A percentile compares a stretch with the other conserved stretches of the same genome.
Evolutionary conservation across 148 eudicot species (phyloP).

Genomic region (Agrostemma githago): DNA sequence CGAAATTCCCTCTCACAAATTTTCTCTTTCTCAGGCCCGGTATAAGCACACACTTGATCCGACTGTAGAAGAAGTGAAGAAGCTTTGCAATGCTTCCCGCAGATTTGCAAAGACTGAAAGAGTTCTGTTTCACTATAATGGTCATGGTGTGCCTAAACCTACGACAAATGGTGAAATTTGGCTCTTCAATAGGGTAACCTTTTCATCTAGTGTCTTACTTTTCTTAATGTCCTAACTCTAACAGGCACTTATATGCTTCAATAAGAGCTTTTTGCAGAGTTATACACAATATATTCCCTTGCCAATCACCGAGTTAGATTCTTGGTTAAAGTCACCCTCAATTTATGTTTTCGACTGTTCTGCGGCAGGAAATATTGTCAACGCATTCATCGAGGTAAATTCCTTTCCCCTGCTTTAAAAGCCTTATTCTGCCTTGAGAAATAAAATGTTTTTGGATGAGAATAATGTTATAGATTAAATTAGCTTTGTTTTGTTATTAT

Average conservation of each 20-base stretch:
- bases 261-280: constrained; percentile 41
- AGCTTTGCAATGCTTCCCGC: constrained; percentile 81
- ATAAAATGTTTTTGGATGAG: constrained; percentile 10
- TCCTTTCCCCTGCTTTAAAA: constrained; percentile 5
- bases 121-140: constrained; percentile 95
- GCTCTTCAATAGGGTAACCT: constrained; percentile 88
- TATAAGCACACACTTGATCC: constrained; percentile 82
- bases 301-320: constrained; percentile 82
- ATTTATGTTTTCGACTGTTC: constrained; percentile 96
- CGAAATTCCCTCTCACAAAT: background rate
- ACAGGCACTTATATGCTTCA: constrained; percentile 8
- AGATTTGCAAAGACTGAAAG: constrained; percentile 87
- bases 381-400: constrained; percentile 82
- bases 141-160: constrained; percentile 98
- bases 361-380: constrained; percentile 91
- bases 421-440: background rate
- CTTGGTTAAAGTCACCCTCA: constrained; percentile 92
- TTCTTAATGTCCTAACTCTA: background rate
- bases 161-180: constrained; percentile 92
- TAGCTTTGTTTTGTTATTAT: constrained; percentile 7
- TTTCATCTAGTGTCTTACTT: background rate
- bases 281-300: constrained; percentile 90
- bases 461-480: constrained; percentile 1
- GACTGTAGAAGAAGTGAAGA: constrained; percentile 88
- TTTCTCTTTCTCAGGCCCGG: constrained; percentile 55